Base-by-base conservation (phyloP, 176 grass and related monocot species). In the Carex myosuroides region DNA sequence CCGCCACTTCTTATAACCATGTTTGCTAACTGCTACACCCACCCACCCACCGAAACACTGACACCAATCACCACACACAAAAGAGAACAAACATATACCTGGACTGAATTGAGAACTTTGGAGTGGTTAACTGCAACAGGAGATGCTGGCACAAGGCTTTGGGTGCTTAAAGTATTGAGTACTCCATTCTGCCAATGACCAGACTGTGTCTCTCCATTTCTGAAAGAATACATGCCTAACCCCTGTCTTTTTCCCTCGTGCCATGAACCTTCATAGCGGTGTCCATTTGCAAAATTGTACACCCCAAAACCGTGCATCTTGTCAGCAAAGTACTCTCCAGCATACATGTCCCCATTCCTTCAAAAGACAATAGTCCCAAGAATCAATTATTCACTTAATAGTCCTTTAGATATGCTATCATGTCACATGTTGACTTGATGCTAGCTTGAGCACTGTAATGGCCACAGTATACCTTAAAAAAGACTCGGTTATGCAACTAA, bases 221-320 rank as follows among this genome's bases (percentile, higher is more conserved):
- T 88, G 88, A 99, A 99, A 84, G 89, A 93, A 86, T 95, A 99
- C 93, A 99, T 93, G 79, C 96, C 93, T 85, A 95, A 90, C n/a
- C 93, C 96, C 35, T 99, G 91, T 81, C 91, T 95, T 81, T 87
- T 95, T 64, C 97, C 97, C 62, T 99, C 97, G 33, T 99, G 96
- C 96, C 96, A 93, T 81, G 97, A 91, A 76, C 97, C 97, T 86
- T 99, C 97, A 18, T 99, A 99, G 73, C 86, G 87, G 90, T 99
- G 97, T 0, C 97, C 97, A 84, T 99, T 95, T 70, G 91, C 97
- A 92, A 99, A 99, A 84, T 86, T 94, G 84, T 99, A 99, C 17
- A 95, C 88, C 44, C 97, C 97, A 60, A 99, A 99, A 58, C 97
- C 97, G 1, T 99, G 97, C 97, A 99, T 99, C 74, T 92, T 92